These are phyloP conservation scores for Orbilia blumenaviensis DNA, from an alignment of 2,329 filamentous ascomycete genomes.

Conservation along the genomic window DNA sequence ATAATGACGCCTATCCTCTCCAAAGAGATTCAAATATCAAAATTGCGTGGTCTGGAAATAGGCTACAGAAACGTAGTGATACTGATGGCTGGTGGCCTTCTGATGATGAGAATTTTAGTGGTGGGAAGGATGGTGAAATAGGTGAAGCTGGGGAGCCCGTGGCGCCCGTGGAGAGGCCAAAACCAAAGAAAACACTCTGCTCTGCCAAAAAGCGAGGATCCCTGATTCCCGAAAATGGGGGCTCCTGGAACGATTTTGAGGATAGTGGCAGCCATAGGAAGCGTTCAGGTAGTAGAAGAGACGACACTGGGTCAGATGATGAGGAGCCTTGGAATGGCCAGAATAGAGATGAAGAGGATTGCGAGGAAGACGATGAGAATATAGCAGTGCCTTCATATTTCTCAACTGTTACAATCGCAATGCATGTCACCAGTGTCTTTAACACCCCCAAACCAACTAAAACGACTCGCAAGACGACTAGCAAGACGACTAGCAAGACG, in stretches of 20 bases:
- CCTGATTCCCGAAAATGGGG: too few species aligned
- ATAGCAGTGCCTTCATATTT: background rate
- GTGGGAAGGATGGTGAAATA: background rate
- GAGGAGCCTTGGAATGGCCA: too few species aligned
- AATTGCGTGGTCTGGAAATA: constrained; percentile 2
- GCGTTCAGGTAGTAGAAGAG: background rate
- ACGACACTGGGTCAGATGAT: background rate
- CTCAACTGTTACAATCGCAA: background rate
- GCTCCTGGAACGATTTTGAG: background rate
- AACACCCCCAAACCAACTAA: background rate
- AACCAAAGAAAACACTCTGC: background rate
- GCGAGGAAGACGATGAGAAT: background rate
- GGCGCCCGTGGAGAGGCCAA: background rate
- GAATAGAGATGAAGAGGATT: background rate
- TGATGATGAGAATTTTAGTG: background rate
- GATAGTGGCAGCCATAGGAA: too few species aligned
- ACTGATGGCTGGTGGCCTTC: background rate
- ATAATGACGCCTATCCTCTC: constrained; percentile 15
- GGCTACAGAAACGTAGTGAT: background rate
- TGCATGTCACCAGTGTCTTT: background rate
- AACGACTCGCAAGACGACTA: background rate
- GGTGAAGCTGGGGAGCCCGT: background rate
- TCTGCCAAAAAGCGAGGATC: too few species aligned
- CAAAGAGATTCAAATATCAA: background rate
- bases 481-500: background rate